Conservation (phyloP, 2,329 filamentous ascomycete genomes). For the Tolypocladium cylindrosporum region DNA sequence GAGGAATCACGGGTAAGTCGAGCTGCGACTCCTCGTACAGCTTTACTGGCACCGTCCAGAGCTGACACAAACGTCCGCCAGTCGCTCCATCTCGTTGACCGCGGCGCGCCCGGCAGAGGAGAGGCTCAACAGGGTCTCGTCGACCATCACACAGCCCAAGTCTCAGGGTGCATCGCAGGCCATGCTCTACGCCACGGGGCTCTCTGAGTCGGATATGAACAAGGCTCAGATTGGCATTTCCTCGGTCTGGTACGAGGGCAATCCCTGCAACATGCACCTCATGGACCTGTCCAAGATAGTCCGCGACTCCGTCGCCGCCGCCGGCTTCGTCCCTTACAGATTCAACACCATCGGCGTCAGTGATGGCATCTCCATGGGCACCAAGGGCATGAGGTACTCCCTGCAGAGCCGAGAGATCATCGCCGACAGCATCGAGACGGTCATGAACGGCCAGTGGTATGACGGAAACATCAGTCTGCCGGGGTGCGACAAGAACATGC, state of each 20-base stretch:
- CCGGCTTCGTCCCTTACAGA: constrained; percentile 83
- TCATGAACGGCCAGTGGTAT: constrained; percentile 98
- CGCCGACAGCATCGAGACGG: constrained; percentile 95
- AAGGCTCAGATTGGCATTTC: constrained; percentile 98
- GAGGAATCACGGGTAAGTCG: constrained; percentile 8
- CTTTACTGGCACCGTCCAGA: background rate
- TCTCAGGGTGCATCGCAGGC: constrained; percentile 97
- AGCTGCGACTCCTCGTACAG: background rate
- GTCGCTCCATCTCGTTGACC: constrained; percentile 42
- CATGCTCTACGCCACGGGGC: constrained; percentile 94
- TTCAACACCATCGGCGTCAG: constrained; percentile 99
- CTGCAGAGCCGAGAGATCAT: constrained; percentile 94
- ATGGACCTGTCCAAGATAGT: constrained; percentile 79
- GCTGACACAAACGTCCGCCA: constrained; percentile 11
- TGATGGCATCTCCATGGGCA: constrained; percentile 97
- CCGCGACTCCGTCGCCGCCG: constrained; percentile 48
- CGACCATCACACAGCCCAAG: constrained; percentile 87
- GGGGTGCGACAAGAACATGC: constrained; percentile 99
- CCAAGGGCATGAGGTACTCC: constrained; percentile 90
- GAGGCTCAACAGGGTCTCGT: constrained; percentile 74
- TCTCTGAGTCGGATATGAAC: constrained; percentile 78
- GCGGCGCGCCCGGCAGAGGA: constrained; percentile 37
- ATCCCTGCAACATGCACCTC: constrained; percentile 99
- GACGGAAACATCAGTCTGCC: constrained; percentile 95
- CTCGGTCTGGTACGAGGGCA: constrained; percentile 95